Base-by-base conservation (phyloP, 1,139 yeast genomes). In the Hansenula anomala region DNA sequence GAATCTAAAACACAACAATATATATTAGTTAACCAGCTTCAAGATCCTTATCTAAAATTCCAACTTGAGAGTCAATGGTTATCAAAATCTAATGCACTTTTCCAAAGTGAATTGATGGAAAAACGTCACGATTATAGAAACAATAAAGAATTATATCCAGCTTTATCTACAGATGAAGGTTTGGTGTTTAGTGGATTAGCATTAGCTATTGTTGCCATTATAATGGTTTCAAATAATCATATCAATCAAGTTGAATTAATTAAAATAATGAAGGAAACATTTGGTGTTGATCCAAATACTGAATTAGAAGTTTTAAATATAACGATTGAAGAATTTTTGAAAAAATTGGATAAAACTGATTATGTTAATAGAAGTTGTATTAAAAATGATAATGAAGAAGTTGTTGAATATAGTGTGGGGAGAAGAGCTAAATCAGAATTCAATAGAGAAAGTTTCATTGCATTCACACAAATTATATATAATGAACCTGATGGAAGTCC, bases 361-460 rank as follows among this genome's bases (percentile, higher is more conserved):
- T 66, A 56, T 32, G 39, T 57, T 4, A 26, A 27, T 7, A 45
- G 56, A 28, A 39, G 40, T 3, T 47, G 41, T 1, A 41, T 44
- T 15, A 48, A 42, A 29, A 51, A 39, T 8, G 49, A 54, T n/a
- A 53, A 49, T 23, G 66, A 63, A 20, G 59, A 55, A 14, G 44
- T 61, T 30, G 52, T 64, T 6, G 63, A 64, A 28, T 58, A 60
- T 31, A 52, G 52, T 6, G 38, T 66, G 11, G 73, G 71, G 3
- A 50, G 69, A 42, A 44, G 71, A 28, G 55, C 64, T 1, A 39
- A 55, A 20, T 43, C 41, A 4, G 73, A 67, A 40, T 56, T 67
- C 42, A 47, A 55, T 4, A 51, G 48, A 35, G 61, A 58, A 4
- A 46, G 54, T 10, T 56, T 66, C 36, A 43, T 58, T 2, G 51